These are phyloP conservation scores for Lecanicillium sp. DNA, from an alignment of 2,329 filamentous ascomycete genomes.

Conservation along the genomic window DNA sequence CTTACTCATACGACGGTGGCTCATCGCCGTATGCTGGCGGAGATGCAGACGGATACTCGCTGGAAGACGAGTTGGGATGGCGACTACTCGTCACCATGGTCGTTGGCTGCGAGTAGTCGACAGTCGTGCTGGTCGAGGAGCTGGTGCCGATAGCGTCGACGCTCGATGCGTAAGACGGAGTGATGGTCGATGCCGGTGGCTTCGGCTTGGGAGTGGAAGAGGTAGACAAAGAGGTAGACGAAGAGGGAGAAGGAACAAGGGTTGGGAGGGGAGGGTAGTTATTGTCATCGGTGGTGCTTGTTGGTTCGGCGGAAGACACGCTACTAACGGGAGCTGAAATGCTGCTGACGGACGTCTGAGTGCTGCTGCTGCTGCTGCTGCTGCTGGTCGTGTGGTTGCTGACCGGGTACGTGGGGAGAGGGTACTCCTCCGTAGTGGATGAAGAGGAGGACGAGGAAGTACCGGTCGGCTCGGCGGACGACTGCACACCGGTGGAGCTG, in stretches of 20 bases:
- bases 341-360: not conserved
- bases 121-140: not conserved
- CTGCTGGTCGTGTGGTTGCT: not conserved
- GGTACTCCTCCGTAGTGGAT: not conserved
- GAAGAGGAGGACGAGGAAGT: not conserved
- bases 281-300: not conserved
- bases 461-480: not conserved
- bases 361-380: not conserved
- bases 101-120: not conserved
- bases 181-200: not conserved
- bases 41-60: not conserved
- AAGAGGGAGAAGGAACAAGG: too few relatives aligned
- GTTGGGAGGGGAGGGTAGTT: not conserved
- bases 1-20: conserved; percentile 3
- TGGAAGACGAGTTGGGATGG: not conserved
- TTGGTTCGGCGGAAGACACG: not conserved
- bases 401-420: not conserved
- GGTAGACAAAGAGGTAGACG: too few relatives aligned
- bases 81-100: conserved; percentile 8
- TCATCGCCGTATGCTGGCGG: not conserved
- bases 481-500: not conserved
- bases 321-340: not conserved
- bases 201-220: too few relatives aligned
- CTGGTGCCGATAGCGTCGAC: not conserved
- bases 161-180: not conserved